Evolutionary conservation across 140 eudicot genomes (phyloP).

Genomic region (Cichorium intybus): DNA sequence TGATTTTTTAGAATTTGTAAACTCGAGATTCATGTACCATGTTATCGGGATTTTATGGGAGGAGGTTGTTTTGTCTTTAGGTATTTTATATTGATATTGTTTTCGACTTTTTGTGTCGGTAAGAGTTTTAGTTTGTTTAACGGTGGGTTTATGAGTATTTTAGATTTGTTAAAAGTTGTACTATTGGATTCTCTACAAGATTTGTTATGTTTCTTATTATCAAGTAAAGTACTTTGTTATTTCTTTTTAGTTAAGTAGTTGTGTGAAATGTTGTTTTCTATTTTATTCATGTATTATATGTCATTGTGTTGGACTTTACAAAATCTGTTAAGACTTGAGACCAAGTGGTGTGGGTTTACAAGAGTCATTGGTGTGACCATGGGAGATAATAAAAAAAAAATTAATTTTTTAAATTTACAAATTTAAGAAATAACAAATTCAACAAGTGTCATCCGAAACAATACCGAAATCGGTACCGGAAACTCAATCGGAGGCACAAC

Average conservation of each 20-base stretch:
- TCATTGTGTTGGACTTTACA: too few species aligned
- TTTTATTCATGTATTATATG: neutral
- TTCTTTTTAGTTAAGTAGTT: neutral
- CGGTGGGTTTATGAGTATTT: constrained; percentile 11
- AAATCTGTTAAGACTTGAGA: too few species aligned
- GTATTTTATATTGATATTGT: constrained; percentile 22
- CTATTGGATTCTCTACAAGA: constrained; percentile 21
- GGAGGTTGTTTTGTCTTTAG: constrained; percentile 15
- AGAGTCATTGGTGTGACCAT: too few species aligned
- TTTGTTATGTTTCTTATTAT: constrained; percentile 12
- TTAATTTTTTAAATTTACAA: too few species aligned
- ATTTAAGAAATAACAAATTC: too few species aligned
- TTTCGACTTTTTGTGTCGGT: neutral
- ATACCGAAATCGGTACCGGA: too few species aligned
- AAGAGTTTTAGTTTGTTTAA: constrained; percentile 6
- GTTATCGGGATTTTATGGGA: constrained; percentile 7
- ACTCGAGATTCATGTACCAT: constrained; percentile 20
- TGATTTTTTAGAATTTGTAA: constrained; percentile 15
- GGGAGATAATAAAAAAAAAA: too few species aligned
- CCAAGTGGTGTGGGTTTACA: too few species aligned
- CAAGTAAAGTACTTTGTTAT: neutral
- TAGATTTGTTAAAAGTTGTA: constrained; percentile 21
- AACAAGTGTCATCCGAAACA: too few species aligned
- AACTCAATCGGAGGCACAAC: too few species aligned
- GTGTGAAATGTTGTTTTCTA: neutral